Conservation (phyloP, 306 rosid genomes). For the Malus sieversii region DNA sequence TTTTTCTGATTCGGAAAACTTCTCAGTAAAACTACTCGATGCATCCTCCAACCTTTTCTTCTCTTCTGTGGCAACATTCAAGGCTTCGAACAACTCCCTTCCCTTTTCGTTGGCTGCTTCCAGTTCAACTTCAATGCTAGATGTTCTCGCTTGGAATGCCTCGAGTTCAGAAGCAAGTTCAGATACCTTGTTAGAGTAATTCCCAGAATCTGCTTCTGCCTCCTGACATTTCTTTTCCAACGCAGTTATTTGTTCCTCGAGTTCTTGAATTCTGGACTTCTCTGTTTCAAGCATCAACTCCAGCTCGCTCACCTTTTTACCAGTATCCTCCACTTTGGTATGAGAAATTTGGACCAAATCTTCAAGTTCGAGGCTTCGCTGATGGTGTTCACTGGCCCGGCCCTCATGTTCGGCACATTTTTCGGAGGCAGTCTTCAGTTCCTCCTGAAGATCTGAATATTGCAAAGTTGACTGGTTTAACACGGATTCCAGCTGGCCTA, state of each 20-base stretch:
- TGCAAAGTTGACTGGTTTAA: conserved; percentile 39
- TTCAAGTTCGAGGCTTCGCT: conserved; percentile 82
- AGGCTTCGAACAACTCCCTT: conserved; percentile 47
- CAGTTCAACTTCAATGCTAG: conserved; percentile 55
- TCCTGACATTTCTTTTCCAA: conserved; percentile 51
- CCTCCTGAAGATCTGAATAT: conserved; percentile 58
- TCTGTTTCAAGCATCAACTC: conserved; percentile 83
- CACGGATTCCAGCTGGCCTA: conserved; percentile 55
- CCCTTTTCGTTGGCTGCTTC: conserved; percentile 53
- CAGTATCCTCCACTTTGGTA: conserved; percentile 54
- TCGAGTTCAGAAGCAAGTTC: conserved; percentile 64
- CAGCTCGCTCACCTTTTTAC: conserved; percentile 65
- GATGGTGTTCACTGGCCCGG: conserved; percentile 52
- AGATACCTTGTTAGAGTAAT: conserved; percentile 40
- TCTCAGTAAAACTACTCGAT: conserved; percentile 39
- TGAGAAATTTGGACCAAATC: conserved; percentile 71
- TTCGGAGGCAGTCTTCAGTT: conserved; percentile 45
- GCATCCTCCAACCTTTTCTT: conserved; percentile 58
- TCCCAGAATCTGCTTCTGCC: conserved; percentile 52
- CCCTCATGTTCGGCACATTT: conserved; percentile 79
- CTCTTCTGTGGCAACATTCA: conserved; percentile 48
- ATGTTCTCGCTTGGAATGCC: conserved; percentile 49
- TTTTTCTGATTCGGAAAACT: conserved; percentile 71
- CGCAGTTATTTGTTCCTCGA: conserved; percentile 62
- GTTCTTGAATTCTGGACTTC: conserved; percentile 84